Conservation (phyloP, 176 grass and related monocot genomes). For the Themeda triandra region DNA sequence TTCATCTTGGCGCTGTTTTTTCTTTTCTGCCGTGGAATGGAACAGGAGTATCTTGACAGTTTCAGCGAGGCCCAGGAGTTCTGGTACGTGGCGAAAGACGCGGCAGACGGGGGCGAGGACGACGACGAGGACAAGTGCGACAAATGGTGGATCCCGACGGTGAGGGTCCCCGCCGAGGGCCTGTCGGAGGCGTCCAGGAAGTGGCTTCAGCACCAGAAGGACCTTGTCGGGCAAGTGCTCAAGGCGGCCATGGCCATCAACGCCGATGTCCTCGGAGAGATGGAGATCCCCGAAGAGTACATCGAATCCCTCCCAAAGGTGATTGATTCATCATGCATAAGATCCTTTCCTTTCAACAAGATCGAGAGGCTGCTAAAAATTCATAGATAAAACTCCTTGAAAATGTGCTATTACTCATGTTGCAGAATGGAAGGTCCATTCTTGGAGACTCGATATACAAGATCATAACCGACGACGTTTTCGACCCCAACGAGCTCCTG, state of each 20-base stretch:
- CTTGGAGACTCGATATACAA: conserved; percentile 75
- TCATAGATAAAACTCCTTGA: too few species aligned
- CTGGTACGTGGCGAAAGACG: conserved; percentile 58
- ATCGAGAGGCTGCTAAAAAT: too few species aligned
- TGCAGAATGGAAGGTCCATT: conserved; percentile 69
- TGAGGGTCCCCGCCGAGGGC: conserved; percentile 58
- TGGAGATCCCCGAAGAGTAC: conserved; percentile 74
- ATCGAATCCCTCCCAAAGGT: conserved; percentile 78
- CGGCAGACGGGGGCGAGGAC: background rate
- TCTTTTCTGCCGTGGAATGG: background rate
- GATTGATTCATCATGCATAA: background rate
- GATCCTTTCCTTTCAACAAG: background rate
- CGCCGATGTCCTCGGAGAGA: conserved; percentile 55
- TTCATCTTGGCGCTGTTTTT: too few species aligned
- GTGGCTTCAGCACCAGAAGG: conserved; percentile 68
- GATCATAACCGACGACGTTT: conserved; percentile 52
- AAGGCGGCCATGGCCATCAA: conserved; percentile 90
- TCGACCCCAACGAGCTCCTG: conserved; percentile 67
- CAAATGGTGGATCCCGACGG: conserved; percentile 85
- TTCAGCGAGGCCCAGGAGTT: conserved; percentile 55
- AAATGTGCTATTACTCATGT: background rate
- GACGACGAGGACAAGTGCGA: conserved; percentile 33
- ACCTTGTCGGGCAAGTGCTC: conserved; percentile 71
- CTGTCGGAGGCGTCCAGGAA: conserved; percentile 52
- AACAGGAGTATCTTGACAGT: conserved; percentile 68